Base-by-base conservation (phyloP, 208 protist species). In the Crithidia mellificae region DNA sequence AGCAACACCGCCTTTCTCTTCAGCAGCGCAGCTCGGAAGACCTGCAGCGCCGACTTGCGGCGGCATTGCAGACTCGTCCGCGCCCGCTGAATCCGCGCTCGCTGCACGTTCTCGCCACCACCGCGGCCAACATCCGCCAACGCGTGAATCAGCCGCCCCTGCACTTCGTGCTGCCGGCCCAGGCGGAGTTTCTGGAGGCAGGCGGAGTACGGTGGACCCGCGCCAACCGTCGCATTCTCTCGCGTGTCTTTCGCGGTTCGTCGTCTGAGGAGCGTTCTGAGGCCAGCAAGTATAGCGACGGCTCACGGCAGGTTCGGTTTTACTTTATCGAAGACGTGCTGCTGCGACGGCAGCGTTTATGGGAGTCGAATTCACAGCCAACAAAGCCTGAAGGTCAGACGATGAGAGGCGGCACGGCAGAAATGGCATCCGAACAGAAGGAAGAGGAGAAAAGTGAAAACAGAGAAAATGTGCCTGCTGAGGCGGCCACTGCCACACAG, bases 261-360 rank as follows among this genome's bases (percentile, higher is more conserved):
- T 29, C 52, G 19, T 62, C 58, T 8, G 53, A 25, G 19, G 80
- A 77, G 65, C 58, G 47, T 43, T 54, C 49, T 25, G 54, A 64
- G 27, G 74, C 54, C 53, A 69, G 63, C 27, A 74, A 65, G n/a
- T 84, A 84, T 56, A 71, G 66, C n/a, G 88, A 90, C 27, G 77
- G 78, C 14, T 77, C 83, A 4, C 84, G 80, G 25, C 76, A 85
- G 55, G 49, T 96, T 17, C 76, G 78, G 12, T 82, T 92, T 19
- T 82, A 91, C 66, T 91, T 93, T 29, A 78, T 96, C 27, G 77
- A 91, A 22, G 80, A 87, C 59, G 80, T 93, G 7, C 39, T 86
- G n/a, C 52, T 85, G 15, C 52, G 53, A 19, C 67, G 63, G 5
- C n/a, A 30, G n/a, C 34, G 19, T 9, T 7, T 47, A 7, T 63